phyloP scores from a whole-genome alignment of 352 stramenopile genomes.

The Plasmopara muralis region DNA sequence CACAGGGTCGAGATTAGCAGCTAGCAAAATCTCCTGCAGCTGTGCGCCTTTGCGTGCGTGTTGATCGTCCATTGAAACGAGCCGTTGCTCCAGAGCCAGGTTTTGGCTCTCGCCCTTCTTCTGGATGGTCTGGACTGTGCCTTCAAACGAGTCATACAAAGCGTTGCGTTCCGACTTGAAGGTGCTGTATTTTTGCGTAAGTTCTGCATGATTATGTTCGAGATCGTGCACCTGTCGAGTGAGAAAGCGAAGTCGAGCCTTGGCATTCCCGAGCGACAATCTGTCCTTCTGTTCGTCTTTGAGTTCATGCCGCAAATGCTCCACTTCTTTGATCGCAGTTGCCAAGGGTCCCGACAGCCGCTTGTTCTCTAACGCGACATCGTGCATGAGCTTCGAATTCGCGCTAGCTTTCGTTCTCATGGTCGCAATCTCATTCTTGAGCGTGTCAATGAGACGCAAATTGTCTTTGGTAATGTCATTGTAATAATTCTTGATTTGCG shows the following conservation, averaged over 20 bases:
- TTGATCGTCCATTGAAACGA: slow-evolving; percentile 66
- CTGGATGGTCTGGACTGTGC: slow-evolving; percentile 83
- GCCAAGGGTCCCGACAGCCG: slow-evolving; percentile 84
- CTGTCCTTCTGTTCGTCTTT: slow-evolving; percentile 91
- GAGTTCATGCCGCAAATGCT: slow-evolving; percentile 81
- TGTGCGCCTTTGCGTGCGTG: slow-evolving; percentile 68
- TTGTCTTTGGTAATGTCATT: slow-evolving; percentile 95
- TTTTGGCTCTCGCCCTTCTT: slow-evolving; percentile 90
- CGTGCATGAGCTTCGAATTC: slow-evolving; percentile 91
- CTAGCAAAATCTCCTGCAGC: slow-evolving; percentile 62
- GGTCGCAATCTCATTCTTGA: slow-evolving; percentile 89
- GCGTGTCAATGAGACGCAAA: slow-evolving; percentile 86
- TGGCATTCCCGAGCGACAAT: slow-evolving; percentile 85
- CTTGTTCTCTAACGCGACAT: slow-evolving; percentile 91
- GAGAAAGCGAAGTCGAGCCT: slow-evolving; percentile 75
- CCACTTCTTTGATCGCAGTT: slow-evolving; percentile 83
- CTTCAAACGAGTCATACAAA: slow-evolving; percentile 89
- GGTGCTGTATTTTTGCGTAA: slow-evolving; percentile 66
- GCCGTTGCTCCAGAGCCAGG: slow-evolving; percentile 79
- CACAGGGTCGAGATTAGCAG: slow-evolving; percentile 60
- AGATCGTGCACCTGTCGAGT: slow-evolving; percentile 65
- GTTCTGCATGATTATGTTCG: slow-evolving; percentile 48
- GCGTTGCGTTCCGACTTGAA: slow-evolving; percentile 82
- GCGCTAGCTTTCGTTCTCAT: slow-evolving; percentile 90
- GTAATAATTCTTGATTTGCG: slow-evolving; percentile 95